Base-by-base conservation (phyloP, 371 early-diverging fungal species). In the Coemansia linderi region DNA sequence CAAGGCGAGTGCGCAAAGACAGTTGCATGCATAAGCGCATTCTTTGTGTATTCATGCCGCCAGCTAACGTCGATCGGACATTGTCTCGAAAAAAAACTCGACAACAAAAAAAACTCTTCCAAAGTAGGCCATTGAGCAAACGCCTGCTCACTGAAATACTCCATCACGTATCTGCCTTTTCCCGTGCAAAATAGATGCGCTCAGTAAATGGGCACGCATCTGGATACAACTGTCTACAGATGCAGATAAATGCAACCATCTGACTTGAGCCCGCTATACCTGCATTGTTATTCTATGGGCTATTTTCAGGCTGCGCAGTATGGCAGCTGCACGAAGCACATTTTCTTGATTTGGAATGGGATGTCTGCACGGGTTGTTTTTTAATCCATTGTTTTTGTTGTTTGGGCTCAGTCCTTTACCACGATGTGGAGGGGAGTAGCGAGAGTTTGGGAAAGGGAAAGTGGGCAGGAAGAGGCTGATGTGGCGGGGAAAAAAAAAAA, bases 401-500 rank as follows among this genome's bases (percentile, higher is more conserved):
- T 57, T 57, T 57, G 37, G 12, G 37, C 33, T 27, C 15, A 46
- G 46, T 5, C 27, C 10, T 13, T 29, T 19, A 31, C 17, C 56
- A 17, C 58, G 37, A 57, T 57, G 58, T 37, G 58, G 37, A 37
- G 36, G 58, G 33, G 33, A 6, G 22, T 19, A 57, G 58, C 38
- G 58, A 57, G 58, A 57, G 58, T 57, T 57, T 57, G 58, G 58
- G 31, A 54, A 52, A 54, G 54, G 19, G 13, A 9, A 24, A 24
- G 24, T 24, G 24, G 24, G 24, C 24, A n/a, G 33, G 36, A 36
- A 1, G 58, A 19, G 33, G 33, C 19, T 37, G 57, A 37, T 36
- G 57, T 57, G 57, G 37, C 57, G 37, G 19, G 57, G 33, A 33
- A 6, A 33, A 33, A 22, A 22, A 22, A 22, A 33, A 33, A 57